Conservation (phyloP, 331 rosid genomes). For the Arachis monticola region DNA sequence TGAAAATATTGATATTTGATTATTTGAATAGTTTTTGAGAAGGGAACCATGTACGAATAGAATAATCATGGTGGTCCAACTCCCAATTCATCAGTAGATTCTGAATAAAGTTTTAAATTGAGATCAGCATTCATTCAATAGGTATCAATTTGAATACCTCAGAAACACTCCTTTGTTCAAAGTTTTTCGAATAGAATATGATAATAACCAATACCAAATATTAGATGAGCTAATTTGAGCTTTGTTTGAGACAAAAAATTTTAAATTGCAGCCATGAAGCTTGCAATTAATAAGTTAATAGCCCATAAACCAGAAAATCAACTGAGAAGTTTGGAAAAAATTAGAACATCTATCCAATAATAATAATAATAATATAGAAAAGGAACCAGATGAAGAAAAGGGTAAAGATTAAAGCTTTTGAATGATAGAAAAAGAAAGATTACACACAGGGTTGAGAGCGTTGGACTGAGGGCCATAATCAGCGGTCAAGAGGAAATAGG, state of each 20-base stretch:
- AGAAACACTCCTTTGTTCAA: neutral
- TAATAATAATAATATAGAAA: too few relatives aligned
- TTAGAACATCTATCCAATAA: too few relatives aligned
- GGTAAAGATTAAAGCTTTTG: neutral
- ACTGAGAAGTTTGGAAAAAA: too few relatives aligned
- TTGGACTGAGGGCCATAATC: constrained; percentile 84
- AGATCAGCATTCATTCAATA: neutral
- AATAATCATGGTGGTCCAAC: neutral
- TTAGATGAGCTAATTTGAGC: neutral
- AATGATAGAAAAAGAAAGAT: neutral
- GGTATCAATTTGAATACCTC: neutral
- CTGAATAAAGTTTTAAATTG: neutral
- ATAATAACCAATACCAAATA: too few relatives aligned
- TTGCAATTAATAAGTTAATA: too few relatives aligned
- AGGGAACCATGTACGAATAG: neutral
- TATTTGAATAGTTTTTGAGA: neutral
- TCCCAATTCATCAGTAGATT: neutral
- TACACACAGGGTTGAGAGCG: constrained; percentile 78
- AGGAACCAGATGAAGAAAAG: neutral
- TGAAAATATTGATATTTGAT: neutral
- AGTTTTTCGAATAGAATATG: too few relatives aligned
- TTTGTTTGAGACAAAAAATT: too few relatives aligned
- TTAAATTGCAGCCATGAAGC: too few relatives aligned
- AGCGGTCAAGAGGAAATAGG: constrained; percentile 90
- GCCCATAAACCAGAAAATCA: too few relatives aligned